Evolutionary conservation across 768 basidiomycete species (phyloP).

Genomic region (Pholiota microspora): DNA sequence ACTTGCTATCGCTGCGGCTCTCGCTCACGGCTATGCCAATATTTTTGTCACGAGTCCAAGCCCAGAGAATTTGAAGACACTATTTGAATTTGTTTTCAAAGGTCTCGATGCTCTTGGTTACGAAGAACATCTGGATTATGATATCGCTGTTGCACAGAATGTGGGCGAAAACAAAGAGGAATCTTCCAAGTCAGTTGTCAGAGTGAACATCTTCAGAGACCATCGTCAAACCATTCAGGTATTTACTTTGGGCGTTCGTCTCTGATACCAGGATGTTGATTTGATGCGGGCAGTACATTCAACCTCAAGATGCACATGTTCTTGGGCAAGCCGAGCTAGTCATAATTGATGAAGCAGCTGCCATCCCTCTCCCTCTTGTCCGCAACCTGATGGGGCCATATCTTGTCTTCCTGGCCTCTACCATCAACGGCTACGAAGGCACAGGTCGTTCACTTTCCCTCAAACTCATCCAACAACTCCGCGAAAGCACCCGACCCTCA

Average conservation of each 20-base stretch:
- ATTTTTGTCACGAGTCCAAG: constrained; percentile 98
- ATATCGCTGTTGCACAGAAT: constrained; percentile 93
- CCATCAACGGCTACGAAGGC: constrained; percentile 99
- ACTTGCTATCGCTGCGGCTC: constrained; percentile 87
- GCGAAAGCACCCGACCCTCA: constrained; percentile 84
- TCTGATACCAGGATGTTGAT: background rate
- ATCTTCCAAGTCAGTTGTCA: constrained; percentile 91
- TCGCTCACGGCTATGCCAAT: constrained; percentile 94
- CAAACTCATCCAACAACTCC: constrained; percentile 95
- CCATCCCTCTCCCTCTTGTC: constrained; percentile 95
- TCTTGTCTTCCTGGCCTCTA: constrained; percentile 98
- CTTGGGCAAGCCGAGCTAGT: constrained; percentile 97
- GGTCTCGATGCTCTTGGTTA: constrained; percentile 93
- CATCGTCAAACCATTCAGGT: constrained; percentile 98
- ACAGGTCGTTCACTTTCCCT: constrained; percentile 98
- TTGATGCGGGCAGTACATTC: constrained; percentile 76
- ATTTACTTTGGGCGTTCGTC: constrained; percentile 23
- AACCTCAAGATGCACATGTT: constrained; percentile 97
- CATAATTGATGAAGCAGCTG: constrained; percentile 97
- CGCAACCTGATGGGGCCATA: constrained; percentile 93
- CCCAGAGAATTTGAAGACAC: constrained; percentile 94
- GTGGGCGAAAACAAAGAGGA: constrained; percentile 50
- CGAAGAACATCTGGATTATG: constrained; percentile 97
- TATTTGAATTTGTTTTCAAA: constrained; percentile 99
- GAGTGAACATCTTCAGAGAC: constrained; percentile 90